Evolutionary conservation across 208 protist species (phyloP).

Genomic region (Trypanosoma lewisi): DNA sequence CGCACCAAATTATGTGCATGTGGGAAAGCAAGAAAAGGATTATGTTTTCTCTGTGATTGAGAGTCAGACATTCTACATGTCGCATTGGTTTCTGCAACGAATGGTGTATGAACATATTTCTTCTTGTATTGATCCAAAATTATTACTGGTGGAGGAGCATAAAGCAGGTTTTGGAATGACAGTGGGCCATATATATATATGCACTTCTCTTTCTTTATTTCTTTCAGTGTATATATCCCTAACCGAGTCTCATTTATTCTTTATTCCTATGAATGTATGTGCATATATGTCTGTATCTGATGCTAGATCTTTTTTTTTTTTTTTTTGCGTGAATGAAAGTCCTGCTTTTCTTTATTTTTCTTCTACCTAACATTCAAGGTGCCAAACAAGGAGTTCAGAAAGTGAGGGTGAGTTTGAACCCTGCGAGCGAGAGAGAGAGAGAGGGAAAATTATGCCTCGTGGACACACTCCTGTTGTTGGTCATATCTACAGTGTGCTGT

Average conservation of each 20-base stretch:
- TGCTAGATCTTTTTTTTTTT: constrained; percentile 14
- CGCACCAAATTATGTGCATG: constrained; percentile 35
- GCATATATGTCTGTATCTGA: not conserved
- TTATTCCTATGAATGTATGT: constrained; percentile 19
- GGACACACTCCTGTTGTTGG: constrained; percentile 42
- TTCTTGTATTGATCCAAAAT: too few relatives aligned
- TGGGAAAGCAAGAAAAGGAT: constrained; percentile 47
- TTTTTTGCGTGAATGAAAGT: not conserved
- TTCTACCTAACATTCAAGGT: too few relatives aligned
- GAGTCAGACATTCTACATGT: not conserved
- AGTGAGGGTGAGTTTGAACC: too few relatives aligned
- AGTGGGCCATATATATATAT: too few relatives aligned
- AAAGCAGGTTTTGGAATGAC: too few relatives aligned
- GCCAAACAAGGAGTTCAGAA: too few relatives aligned
- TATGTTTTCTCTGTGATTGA: constrained; percentile 76
- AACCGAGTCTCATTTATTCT: constrained; percentile 1
- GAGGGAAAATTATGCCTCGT: constrained; percentile 22
- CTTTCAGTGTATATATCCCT: constrained; percentile 2
- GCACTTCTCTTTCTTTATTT: constrained; percentile 10
- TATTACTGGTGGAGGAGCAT: too few relatives aligned
- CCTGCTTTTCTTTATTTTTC: not conserved
- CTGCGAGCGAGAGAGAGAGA: not conserved
- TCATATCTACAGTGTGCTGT: constrained; percentile 61
- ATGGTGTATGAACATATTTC: too few relatives aligned
- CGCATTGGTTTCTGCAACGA: not conserved